Conservation (phyloP, 306 rosid genomes). For the Vigna reflexopilosa region DNA sequence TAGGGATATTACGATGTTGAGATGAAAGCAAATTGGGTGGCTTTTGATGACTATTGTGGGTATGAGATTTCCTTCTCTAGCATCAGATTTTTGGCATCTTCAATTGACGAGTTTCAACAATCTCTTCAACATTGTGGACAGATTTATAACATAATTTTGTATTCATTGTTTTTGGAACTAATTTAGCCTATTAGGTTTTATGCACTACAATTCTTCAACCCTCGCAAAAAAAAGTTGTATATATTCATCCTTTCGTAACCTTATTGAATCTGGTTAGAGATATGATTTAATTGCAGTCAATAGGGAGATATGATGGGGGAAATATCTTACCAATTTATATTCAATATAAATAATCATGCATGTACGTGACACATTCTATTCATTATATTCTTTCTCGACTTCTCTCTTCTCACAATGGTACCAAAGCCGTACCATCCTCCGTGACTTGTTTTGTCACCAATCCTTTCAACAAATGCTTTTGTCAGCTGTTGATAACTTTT, state of each 20-base stretch:
- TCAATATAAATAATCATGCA: no score
- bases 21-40: slow-evolving; percentile 71
- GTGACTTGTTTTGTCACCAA: no score
- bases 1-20: slow-evolving; percentile 73
- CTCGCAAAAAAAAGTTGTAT: not conserved
- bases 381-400: no score
- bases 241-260: not conserved
- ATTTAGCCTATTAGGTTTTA: slow-evolving; percentile 22
- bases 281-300: no score
- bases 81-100: slow-evolving; percentile 22
- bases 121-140: slow-evolving; percentile 30
- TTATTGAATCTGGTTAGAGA: not conserved
- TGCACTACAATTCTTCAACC: not conserved
- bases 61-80: slow-evolving; percentile 46
- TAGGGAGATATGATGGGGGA: no score
- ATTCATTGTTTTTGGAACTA: slow-evolving; percentile 28
- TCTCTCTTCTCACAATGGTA: no score
- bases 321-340: no score
- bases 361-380: no score
- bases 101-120: slow-evolving; percentile 32
- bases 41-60: slow-evolving; percentile 79
- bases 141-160: not conserved
- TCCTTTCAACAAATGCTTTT: not conserved
- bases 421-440: no score
- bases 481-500: not conserved